Base-by-base conservation (phyloP, 768 basidiomycete species). In the Tulasnella sp. region DNA sequence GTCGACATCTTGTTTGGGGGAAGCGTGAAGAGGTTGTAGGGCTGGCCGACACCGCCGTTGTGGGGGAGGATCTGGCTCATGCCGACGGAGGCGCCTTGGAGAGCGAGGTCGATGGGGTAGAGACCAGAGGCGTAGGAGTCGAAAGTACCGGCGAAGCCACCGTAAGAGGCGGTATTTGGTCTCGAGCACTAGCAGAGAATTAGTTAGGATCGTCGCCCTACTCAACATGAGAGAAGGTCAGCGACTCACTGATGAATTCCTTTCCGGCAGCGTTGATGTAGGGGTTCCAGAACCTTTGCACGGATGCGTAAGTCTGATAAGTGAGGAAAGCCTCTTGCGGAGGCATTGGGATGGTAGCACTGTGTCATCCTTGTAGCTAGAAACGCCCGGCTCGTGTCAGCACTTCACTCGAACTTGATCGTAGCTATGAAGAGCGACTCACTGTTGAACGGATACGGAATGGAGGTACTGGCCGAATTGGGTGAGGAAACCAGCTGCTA, bases 81-180 rank as follows among this genome's bases (percentile, higher is more conserved):
- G 81, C 92, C 91, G 77, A 85, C 84, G 69, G 87, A 86, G 12
- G 91, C 91, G 88, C 92, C 87, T 81, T 90, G 89, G 81, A 92
- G 84, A 3, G 87, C 89, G 84, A 90, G 91, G 84, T 93, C 92
- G 82, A 91, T 82, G 3, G 86, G 90, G 92, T 92, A 93, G 3
- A 93, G 85, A 3, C 91, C 90, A 0, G 90, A 91, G 1, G 86
- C 88, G 81, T 90, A 93, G 83, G 88, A 84, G 87, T 94, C 89
- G 87, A 91, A 85, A 85, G 92, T 87, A 77, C 88, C 87, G 20
- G 86, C 84, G 83, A 88, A 90, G 24, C 88, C 89, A 81, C 87
- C 88, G 84, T 89, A 90, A 74, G 86, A 88, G 3, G 88, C 88
- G 0, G 93, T 88, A 77, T n/a, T 93, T 86, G 74, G 84, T 86